Percentiles rank a stretch among this genome's conserved stretches.
phyloP scores from a whole-genome alignment of 345 rosid genomes.

The Ricinus communis region DNA sequence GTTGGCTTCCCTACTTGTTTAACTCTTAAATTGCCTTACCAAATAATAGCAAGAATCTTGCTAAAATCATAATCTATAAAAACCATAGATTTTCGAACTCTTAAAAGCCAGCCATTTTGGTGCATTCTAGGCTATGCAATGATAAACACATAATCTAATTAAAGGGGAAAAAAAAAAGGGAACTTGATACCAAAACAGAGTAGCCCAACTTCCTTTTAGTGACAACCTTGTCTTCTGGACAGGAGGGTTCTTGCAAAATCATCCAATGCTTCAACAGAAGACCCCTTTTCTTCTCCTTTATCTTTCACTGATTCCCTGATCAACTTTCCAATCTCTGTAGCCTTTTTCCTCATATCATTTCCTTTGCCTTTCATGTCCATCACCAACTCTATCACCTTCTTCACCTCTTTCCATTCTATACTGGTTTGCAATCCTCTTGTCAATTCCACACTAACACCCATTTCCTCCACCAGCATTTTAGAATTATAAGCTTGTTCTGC shows the following conservation, averaged over 20 bases:
- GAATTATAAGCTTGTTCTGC: constrained; percentile 48
- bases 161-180: too few species aligned
- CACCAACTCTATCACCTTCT: constrained; percentile 34
- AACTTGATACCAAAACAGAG: too few species aligned
- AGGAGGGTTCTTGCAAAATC: constrained; percentile 24
- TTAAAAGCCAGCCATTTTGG: too few species aligned
- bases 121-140: too few species aligned
- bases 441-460: constrained; percentile 46
- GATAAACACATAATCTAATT: too few species aligned
- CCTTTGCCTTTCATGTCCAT: constrained; percentile 41
- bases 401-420: constrained; percentile 26
- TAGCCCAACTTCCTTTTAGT: too few species aligned
- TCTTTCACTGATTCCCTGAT: constrained; percentile 26
- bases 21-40: too few species aligned
- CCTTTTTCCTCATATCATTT: constrained; percentile 39
- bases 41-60: too few species aligned
- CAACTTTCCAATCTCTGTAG: constrained; percentile 27
- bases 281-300: constrained; percentile 45
- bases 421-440: constrained; percentile 32
- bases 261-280: constrained; percentile 36
- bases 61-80: too few species aligned
- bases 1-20: too few species aligned
- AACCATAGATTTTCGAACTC: too few species aligned
- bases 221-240: too few species aligned
- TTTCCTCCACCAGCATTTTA: constrained; percentile 56